A percentile compares a stretch with the other conserved stretches of the same genome.
These are phyloP conservation scores for Aspergillus pseudotamarii DNA, from an alignment of 2,329 filamentous ascomycete species.

Conservation along the genomic window DNA sequence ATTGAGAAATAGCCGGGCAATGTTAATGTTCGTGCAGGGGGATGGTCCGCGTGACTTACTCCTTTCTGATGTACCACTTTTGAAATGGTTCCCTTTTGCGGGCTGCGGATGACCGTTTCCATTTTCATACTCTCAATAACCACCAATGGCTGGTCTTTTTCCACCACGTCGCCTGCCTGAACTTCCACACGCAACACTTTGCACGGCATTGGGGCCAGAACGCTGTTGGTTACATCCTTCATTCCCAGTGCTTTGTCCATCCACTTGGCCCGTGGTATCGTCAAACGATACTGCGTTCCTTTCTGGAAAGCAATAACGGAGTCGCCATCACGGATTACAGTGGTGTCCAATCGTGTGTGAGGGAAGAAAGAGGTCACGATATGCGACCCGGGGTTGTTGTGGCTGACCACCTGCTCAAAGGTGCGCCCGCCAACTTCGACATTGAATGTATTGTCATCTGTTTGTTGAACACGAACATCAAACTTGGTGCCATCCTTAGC, in stretches of 20 bases:
- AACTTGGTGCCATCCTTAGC: constrained; percentile 42
- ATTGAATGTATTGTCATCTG: constrained; percentile 51
- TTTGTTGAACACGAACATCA: constrained; percentile 56
- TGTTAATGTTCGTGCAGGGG: constrained; percentile 7
- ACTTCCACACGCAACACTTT: constrained; percentile 93
- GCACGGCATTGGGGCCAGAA: constrained; percentile 94
- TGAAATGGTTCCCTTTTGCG: constrained; percentile 71
- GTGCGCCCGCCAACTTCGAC: constrained; percentile 47
- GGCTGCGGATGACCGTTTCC: constrained; percentile 81
- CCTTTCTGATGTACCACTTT: constrained; percentile 75
- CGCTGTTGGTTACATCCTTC: constrained; percentile 78
- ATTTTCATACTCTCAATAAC: constrained; percentile 94
- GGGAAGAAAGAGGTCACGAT: constrained; percentile 77
- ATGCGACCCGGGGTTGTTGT: constrained; percentile 48
- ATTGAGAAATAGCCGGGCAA: constrained; percentile 10
- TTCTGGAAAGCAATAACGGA: constrained; percentile 75
- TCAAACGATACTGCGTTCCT: constrained; percentile 60
- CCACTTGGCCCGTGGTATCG: constrained; percentile 69
- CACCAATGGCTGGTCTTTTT: constrained; percentile 83
- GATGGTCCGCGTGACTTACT: constrained; percentile 53
- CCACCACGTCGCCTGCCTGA: constrained; percentile 75
- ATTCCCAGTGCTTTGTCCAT: constrained; percentile 83
- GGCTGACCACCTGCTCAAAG: constrained; percentile 52
- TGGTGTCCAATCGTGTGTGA: constrained; percentile 75
- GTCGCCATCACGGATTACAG: constrained; percentile 62